Evolutionary conservation across 805 yeast species (phyloP).

Genomic region (Clavispora carvajalis): DNA sequence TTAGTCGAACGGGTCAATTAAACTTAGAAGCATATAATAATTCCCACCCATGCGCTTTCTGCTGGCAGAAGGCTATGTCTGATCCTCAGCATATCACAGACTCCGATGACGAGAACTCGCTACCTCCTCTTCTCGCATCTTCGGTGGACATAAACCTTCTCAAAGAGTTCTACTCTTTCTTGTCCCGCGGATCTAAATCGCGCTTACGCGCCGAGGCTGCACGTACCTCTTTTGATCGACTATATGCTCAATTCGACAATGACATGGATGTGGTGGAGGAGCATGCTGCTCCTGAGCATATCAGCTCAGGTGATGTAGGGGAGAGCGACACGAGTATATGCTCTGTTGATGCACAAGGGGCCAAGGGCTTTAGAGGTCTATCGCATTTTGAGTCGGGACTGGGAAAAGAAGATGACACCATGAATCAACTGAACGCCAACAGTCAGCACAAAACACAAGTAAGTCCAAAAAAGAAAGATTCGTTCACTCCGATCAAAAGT

Average conservation of each 20-base stretch:
- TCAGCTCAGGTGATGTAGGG: too few relatives aligned
- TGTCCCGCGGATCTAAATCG: slow-evolving; percentile 7
- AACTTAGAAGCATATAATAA: not conserved
- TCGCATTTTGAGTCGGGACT: too few relatives aligned
- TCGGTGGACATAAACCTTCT: slow-evolving; percentile 10
- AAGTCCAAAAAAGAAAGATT: too few relatives aligned
- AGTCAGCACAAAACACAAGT: too few relatives aligned
- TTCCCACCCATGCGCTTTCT: not conserved
- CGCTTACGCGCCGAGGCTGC: slow-evolving; percentile 10
- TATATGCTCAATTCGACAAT: slow-evolving; percentile 1
- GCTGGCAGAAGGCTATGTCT: not conserved
- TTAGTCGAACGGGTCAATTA: too few relatives aligned
- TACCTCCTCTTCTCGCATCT: slow-evolving; percentile 9
- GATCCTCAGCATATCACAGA: slow-evolving; percentile 11
- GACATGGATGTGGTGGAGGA: not conserved
- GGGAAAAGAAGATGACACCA: too few relatives aligned
- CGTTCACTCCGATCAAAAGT: not conserved
- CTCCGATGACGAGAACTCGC: slow-evolving; percentile 17
- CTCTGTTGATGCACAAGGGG: too few relatives aligned
- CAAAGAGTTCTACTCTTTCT: slow-evolving; percentile 5
- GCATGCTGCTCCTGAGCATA: too few relatives aligned
- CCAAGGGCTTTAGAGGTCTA: too few relatives aligned
- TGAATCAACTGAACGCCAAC: too few relatives aligned
- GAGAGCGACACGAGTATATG: too few relatives aligned
- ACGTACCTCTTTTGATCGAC: slow-evolving; percentile 6